Conservation (phyloP, 495 filamentous ascomycete genomes). For the Xylaria acuta region DNA sequence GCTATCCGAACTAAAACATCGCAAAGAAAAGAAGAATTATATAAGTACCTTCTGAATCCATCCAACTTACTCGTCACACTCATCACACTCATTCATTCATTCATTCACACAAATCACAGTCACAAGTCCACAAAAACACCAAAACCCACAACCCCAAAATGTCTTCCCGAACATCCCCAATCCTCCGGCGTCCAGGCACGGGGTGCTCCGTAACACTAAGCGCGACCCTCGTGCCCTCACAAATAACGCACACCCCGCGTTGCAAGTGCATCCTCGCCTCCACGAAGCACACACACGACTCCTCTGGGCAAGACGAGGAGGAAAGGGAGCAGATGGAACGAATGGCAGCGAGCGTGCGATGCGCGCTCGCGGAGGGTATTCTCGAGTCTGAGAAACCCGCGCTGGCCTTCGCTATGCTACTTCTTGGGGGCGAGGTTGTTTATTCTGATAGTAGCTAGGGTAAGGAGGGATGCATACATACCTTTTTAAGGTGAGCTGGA, state of each 20-base stretch:
- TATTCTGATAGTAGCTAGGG: neutral
- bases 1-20: neutral
- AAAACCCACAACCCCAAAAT: neutral
- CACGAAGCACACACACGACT: neutral
- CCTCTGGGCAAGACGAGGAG: neutral
- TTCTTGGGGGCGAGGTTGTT: constrained; percentile 26
- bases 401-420: constrained; percentile 24
- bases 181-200: constrained; percentile 25
- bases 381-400: constrained; percentile 28
- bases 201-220: constrained; percentile 27
- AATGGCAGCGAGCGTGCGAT: neutral
- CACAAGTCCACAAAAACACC: neutral
- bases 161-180: neutral
- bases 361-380: constrained; percentile 20
- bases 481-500: too few species aligned
- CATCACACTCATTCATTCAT: neutral
- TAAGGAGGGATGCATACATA: too few species aligned
- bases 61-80: neutral
- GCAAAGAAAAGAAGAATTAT: neutral
- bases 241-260: constrained; percentile 14
- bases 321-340: neutral
- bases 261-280: constrained; percentile 29
- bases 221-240: constrained; percentile 6
- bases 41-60: neutral
- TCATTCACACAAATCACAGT: too few species aligned